Evolutionary conservation across 306 rosid genomes (phyloP).

Genomic region (Inga laurina): DNA sequence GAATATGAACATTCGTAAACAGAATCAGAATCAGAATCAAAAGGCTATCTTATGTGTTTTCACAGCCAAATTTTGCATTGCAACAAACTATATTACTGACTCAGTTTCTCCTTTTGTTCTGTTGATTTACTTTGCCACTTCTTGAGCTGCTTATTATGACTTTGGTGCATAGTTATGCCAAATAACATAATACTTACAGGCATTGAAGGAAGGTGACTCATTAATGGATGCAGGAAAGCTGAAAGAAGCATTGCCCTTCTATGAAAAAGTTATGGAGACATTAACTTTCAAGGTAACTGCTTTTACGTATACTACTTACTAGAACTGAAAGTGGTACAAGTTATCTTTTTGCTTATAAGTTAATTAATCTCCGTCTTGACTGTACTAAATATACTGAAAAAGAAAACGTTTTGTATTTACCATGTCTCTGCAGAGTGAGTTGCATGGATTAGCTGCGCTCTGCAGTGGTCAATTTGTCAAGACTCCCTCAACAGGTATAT

Average conservation of each 20-base stretch:
- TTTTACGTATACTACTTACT: slow-evolving; percentile 20
- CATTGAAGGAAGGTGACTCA: slow-evolving; percentile 71
- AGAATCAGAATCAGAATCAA: not conserved
- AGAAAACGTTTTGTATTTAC: slow-evolving; percentile 21
- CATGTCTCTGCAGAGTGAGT: slow-evolving; percentile 72
- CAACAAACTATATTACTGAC: not conserved
- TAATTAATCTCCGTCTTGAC: slow-evolving; percentile 12
- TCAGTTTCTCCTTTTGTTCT: not conserved
- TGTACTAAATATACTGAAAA: slow-evolving; percentile 33
- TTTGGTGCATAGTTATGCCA: not conserved
- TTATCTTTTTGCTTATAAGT: slow-evolving; percentile 14
- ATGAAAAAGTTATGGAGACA: slow-evolving; percentile 73
- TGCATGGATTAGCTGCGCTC: slow-evolving; percentile 96
- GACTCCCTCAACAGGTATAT: slow-evolving; percentile 81
- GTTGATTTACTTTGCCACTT: slow-evolving; percentile 11
- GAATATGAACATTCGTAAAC: not conserved
- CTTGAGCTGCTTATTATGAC: slow-evolving; percentile 11
- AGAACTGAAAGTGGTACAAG: not conserved
- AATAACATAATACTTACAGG: slow-evolving; percentile 40
- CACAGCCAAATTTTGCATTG: not conserved
- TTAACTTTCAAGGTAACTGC: slow-evolving; percentile 68
- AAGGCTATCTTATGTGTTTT: slow-evolving; percentile 12
- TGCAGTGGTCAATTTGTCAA: slow-evolving; percentile 91
- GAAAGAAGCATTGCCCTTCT: slow-evolving; percentile 66
- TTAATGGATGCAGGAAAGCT: slow-evolving; percentile 75